Evolutionary conservation across 306 rosid genomes (phyloP).

Genomic region (Cucurbita ficifolia): DNA sequence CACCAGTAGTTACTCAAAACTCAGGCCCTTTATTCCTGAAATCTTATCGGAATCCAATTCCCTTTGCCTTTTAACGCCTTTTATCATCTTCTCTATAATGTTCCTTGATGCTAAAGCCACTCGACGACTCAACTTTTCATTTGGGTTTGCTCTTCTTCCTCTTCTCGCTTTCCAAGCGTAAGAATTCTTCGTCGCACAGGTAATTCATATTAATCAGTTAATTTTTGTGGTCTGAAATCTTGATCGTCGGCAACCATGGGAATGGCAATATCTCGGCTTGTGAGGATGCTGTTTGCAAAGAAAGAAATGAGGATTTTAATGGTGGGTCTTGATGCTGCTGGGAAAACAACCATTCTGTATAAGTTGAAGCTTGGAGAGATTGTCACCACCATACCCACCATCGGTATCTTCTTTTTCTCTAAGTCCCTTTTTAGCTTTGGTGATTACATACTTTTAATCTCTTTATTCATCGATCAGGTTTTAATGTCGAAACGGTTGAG

Average conservation of each 20-base stretch:
- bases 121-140: background rate
- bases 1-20: background rate
- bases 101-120: background rate
- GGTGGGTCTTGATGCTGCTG: constrained; percentile 46
- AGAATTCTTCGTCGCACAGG: background rate
- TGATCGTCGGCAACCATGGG: constrained; percentile 34
- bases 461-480: constrained; percentile 27
- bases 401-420: constrained; percentile 28
- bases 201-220: background rate
- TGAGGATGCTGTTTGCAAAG: constrained; percentile 52
- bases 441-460: background rate
- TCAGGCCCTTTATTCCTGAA: background rate
- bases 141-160: background rate
- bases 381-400: constrained; percentile 81
- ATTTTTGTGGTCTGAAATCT: background rate
- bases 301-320: constrained; percentile 85
- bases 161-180: background rate
- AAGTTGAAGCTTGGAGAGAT: constrained; percentile 55
- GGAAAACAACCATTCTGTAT: constrained; percentile 31
- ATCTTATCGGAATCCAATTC: constrained; percentile 2
- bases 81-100: background rate
- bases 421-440: background rate
- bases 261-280: constrained; percentile 45
- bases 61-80: background rate
- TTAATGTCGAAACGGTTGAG: constrained; percentile 79